Evolutionary conservation across 1,284 basidiomycete species (phyloP).

Genomic region (Puccinia coronata): DNA sequence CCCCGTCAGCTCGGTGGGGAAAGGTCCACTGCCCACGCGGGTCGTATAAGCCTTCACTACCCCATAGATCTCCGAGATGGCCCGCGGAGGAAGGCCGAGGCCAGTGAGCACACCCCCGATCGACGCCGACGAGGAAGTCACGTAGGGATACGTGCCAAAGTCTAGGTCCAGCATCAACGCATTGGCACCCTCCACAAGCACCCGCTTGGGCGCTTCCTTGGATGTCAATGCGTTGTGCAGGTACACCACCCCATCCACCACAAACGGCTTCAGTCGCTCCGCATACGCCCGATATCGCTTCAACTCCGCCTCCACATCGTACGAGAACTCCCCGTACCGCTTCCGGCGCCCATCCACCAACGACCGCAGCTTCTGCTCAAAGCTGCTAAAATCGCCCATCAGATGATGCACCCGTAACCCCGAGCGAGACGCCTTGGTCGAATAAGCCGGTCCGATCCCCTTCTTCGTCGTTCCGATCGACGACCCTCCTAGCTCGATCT

Average conservation of each 20-base stretch:
- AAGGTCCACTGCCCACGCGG: constrained; percentile 59
- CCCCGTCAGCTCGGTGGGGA: constrained; percentile 59
- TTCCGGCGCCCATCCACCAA: constrained; percentile 59
- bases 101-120: constrained; percentile 60
- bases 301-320: constrained; percentile 59
- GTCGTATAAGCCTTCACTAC: constrained; percentile 60
- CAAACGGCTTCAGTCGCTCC: constrained; percentile 58
- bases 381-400: constrained; percentile 57
- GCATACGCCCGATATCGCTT: constrained; percentile 58
- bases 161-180: constrained; percentile 60
- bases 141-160: constrained; percentile 60
- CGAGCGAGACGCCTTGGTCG: constrained; percentile 59
- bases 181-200: constrained; percentile 60
- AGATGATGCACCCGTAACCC: constrained; percentile 60
- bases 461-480: constrained; percentile 60
- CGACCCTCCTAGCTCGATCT: constrained; percentile 59
- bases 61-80: constrained; percentile 57
- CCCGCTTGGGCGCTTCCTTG: constrained; percentile 53
- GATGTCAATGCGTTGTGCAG: constrained; percentile 58
- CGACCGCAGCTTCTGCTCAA: constrained; percentile 59
- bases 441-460: constrained; percentile 60
- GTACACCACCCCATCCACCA: constrained; percentile 59
- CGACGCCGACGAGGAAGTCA: constrained; percentile 58
- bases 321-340: constrained; percentile 60
- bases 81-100: constrained; percentile 58